Percentiles rank a stretch among this genome's conserved stretches.
Evolutionary conservation across 495 filamentous ascomycete species (phyloP).

Genomic region (Penicillium daleae): DNA sequence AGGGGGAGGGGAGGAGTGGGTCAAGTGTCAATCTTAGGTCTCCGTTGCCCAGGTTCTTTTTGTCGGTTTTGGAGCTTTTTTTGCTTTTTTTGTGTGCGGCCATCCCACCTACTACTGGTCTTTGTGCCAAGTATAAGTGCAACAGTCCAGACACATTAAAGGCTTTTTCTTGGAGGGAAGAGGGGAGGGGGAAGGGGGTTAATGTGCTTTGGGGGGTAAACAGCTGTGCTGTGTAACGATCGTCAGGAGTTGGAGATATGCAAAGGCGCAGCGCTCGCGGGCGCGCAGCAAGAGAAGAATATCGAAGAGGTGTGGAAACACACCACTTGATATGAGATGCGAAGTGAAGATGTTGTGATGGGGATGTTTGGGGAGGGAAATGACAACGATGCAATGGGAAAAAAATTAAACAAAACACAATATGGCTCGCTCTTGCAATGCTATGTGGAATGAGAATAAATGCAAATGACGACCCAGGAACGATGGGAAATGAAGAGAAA

Average conservation of each 20-base stretch:
- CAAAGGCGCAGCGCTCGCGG: constrained; percentile 36
- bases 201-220: constrained; percentile 1
- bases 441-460: constrained; percentile 46
- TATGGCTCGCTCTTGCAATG: constrained; percentile 57
- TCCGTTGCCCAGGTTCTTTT: constrained; percentile 27
- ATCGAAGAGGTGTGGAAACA: constrained; percentile 8
- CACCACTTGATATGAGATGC: constrained; percentile 19
- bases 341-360: constrained; percentile 22
- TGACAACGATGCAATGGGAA: constrained; percentile 16
- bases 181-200: constrained; percentile 4
- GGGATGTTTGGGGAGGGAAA: constrained; percentile 14
- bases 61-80: constrained; percentile 35
- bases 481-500: constrained; percentile 27
- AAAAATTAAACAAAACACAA: constrained; percentile 31
- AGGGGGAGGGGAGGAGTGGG: background rate
- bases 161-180: constrained; percentile 27
- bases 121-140: constrained; percentile 4
- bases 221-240: constrained; percentile 33
- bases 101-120: constrained; percentile 16
- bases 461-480: constrained; percentile 46
- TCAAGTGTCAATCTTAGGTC: constrained; percentile 19
- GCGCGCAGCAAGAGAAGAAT: constrained; percentile 32
- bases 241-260: constrained; percentile 28
- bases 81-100: constrained; percentile 39
- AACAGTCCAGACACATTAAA: constrained; percentile 44